A percentile compares a stretch with the other conserved stretches of the same genome.
phyloP scores from a whole-genome alignment of 2,329 filamentous ascomycete genomes.

The Rasamsonia emersonii region DNA sequence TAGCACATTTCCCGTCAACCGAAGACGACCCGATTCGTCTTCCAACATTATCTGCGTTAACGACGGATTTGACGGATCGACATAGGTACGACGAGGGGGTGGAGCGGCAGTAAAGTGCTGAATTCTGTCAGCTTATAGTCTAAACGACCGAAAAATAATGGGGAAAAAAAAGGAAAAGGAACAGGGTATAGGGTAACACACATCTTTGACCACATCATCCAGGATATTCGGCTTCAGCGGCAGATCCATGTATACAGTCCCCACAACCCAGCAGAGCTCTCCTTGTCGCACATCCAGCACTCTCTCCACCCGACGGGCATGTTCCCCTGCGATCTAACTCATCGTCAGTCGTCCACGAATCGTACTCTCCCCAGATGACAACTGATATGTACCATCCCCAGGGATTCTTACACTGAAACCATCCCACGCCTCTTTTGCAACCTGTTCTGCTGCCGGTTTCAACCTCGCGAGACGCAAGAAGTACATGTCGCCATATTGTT shows the following conservation, averaged over 20 bases:
- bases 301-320: slow-evolving; percentile 67
- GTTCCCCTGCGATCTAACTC: slow-evolving; percentile 61
- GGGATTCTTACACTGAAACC: slow-evolving; percentile 49
- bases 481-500: slow-evolving; percentile 98
- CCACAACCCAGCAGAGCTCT: slow-evolving; percentile 87
- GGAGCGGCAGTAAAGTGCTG: slow-evolving; percentile 86
- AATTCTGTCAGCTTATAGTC: slow-evolving; percentile 1
- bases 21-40: slow-evolving; percentile 85
- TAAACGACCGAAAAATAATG: background rate
- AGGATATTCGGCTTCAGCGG: slow-evolving; percentile 90
- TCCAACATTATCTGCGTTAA: slow-evolving; percentile 71
- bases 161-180: too few species aligned
- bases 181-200: too few species aligned
- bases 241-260: slow-evolving; percentile 97
- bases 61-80: slow-evolving; percentile 39
- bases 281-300: slow-evolving; percentile 94
- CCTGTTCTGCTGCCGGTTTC: slow-evolving; percentile 69
- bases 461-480: slow-evolving; percentile 82
- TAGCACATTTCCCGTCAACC: slow-evolving; percentile 64
- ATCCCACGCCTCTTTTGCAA: slow-evolving; percentile 68
- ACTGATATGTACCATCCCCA: too few species aligned
- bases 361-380: too few species aligned
- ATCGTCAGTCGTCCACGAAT: slow-evolving; percentile 5
- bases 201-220: slow-evolving; percentile 89
- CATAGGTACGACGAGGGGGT: slow-evolving; percentile 67